These are phyloP conservation scores for Cairneyella variabilis DNA, from an alignment of 495 filamentous ascomycete species.

Conservation along the genomic window DNA sequence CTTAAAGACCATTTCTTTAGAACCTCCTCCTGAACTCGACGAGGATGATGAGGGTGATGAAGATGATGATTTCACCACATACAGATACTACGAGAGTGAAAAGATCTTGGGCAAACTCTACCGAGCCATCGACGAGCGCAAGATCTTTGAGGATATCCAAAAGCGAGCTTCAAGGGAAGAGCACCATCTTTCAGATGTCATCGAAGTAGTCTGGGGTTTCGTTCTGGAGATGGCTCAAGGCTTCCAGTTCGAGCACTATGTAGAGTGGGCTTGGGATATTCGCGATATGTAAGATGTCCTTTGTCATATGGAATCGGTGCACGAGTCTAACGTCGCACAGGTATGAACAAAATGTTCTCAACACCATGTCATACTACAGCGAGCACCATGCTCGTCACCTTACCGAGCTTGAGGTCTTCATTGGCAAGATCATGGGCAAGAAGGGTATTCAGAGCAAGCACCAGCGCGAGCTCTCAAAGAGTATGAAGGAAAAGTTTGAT, in stretches of 20 bases:
- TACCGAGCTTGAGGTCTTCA: conserved; percentile 72
- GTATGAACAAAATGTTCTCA: conserved; percentile 60
- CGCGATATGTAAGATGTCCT: conserved; percentile 45
- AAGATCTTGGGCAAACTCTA: conserved; percentile 73
- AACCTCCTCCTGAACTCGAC: conserved; percentile 27
- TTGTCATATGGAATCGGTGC: neutral
- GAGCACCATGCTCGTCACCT: conserved; percentile 54
- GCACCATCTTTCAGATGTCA: conserved; percentile 28
- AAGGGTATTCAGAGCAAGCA: conserved; percentile 51
- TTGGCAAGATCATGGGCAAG: conserved; percentile 66
- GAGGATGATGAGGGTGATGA: conserved; percentile 50
- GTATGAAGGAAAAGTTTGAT: conserved; percentile 59
- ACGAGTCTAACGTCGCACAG: conserved; percentile 31
- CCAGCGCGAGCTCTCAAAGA: conserved; percentile 58
- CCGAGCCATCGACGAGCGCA: conserved; percentile 66
- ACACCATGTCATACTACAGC: conserved; percentile 54
- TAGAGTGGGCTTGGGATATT: conserved; percentile 42
- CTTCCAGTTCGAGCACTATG: conserved; percentile 27
- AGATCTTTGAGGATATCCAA: conserved; percentile 59
- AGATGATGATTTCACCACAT: conserved; percentile 40
- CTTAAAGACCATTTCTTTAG: conserved; percentile 41
- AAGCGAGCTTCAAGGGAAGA: conserved; percentile 20
- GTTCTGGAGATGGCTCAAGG: conserved; percentile 28
- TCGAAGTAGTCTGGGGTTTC: conserved; percentile 43
- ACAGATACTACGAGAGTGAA: conserved; percentile 59